Conservation (phyloP, 2,329 filamentous ascomycete genomes). For the Cladosporium cucumerinum region DNA sequence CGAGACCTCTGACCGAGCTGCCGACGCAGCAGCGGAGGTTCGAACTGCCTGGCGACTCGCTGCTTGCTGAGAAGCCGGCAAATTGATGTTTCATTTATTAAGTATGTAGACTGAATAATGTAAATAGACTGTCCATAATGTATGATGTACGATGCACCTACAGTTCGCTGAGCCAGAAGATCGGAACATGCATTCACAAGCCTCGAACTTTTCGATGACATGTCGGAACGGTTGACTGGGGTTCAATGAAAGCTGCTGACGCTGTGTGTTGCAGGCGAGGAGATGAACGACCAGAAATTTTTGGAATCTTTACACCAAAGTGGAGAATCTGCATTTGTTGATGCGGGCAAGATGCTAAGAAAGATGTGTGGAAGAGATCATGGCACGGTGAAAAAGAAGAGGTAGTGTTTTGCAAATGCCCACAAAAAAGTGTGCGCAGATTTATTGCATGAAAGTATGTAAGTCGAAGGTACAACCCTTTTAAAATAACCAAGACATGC, state of each 20-base stretch:
- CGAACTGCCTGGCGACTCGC: background rate
- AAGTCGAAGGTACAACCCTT: conserved; percentile 12
- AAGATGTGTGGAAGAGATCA: background rate
- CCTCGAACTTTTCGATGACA: background rate
- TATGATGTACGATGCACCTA: background rate
- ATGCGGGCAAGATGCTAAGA: background rate
- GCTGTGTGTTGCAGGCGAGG: background rate
- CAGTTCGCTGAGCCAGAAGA: background rate
- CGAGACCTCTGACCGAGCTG: background rate
- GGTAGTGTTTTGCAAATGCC: conserved; percentile 2
- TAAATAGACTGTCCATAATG: background rate
- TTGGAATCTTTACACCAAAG: background rate
- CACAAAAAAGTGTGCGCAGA: background rate
- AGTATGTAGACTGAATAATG: background rate
- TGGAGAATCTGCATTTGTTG: background rate
- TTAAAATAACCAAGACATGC: conserved; percentile 9
- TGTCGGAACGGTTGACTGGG: background rate
- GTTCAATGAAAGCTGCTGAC: background rate
- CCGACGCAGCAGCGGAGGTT: conserved; percentile 1
- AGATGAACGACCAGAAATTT: background rate
- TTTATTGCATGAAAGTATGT: conserved; percentile 12
- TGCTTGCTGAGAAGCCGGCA: conserved; percentile 2
- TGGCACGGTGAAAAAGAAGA: background rate
- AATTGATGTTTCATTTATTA: background rate
- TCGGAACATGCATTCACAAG: background rate